Conservation (phyloP, 179 eudicot species). For the Gypsophila paniculata region DNA sequence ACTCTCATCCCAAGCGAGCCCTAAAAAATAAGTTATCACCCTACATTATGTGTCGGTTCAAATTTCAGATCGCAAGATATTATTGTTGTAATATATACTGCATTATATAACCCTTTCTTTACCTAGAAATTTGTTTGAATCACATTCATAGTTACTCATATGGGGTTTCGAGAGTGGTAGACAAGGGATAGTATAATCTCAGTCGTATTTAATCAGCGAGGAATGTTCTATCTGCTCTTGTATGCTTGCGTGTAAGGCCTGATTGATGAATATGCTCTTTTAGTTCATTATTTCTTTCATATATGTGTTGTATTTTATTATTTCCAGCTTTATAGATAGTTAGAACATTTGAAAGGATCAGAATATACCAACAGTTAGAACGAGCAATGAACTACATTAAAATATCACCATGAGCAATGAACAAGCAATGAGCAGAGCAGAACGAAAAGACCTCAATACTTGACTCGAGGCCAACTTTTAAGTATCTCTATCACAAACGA, state of each 20-base stretch:
- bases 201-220: not conserved
- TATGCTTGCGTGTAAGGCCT: not conserved
- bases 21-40: too few relatives aligned
- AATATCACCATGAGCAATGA: not conserved
- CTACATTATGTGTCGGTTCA: too few relatives aligned
- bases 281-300: not conserved
- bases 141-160: too few relatives aligned
- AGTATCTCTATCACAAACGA: not conserved
- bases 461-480: constrained; percentile 8
- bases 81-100: too few relatives aligned
- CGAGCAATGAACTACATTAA: too few relatives aligned
- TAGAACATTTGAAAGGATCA: not conserved
- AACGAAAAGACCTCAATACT: not conserved
- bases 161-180: not conserved
- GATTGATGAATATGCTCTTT: not conserved
- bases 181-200: not conserved
- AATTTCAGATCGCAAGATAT: too few relatives aligned
- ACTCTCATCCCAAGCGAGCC: too few relatives aligned
- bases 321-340: too few relatives aligned
- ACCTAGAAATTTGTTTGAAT: too few relatives aligned
- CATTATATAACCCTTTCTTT: too few relatives aligned
- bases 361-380: too few relatives aligned
- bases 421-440: not conserved
- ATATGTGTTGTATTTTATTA: too few relatives aligned
- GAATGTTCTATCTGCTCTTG: not conserved